Evolutionary conservation across 495 filamentous ascomycete species (phyloP), one percentile per base, ranked within the genome.

Genomic region (Wilcoxina mikolae): DNA sequence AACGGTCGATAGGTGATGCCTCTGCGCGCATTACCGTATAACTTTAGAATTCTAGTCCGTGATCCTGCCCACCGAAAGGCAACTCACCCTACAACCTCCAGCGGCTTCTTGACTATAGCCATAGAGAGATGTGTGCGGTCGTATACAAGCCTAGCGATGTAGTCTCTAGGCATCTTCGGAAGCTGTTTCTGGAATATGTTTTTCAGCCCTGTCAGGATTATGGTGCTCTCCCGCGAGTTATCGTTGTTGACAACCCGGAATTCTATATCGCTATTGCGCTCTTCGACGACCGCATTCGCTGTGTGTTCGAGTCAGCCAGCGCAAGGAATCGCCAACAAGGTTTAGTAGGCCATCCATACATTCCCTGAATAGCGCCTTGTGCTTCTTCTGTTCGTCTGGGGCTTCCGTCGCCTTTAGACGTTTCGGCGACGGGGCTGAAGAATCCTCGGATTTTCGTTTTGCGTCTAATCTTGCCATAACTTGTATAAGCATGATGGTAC

Each of bases 171-270:
- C 91, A 98, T 98, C 69, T 96, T 96, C 1, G 91, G 91, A 0
- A 98, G 76, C 59, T 98, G 91, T 56, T 98, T 96, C 68, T 98
- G 91, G 65, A 98, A 98, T 50, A 98, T 94, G 65, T 88, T 95
- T 68, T 96, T 98, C 38, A 98, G 69, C 7, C 91, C 93, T 0
- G 90, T 95, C 20, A 98, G 76, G 61, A 98, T 90, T 61, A 96
- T 93, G 29, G 88, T 80, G 69, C 84, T 91, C 64, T 95, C 87
- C 43, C 82, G 77, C 15, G 79, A 74, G 59, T 83, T 82, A 66
- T 98, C 93, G 66, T 98, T 98, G 71, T 98, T 96, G 57, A 98
- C 91, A 0, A 96, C 93, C 24, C 89, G 81, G 62, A 98, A 96
- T 66, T 95, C 89, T 57, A 98, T 98, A 42, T 94, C 87, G 60